These are phyloP conservation scores for Climacium dendroides DNA, from an alignment of 225 moss, liverwort and hornwort species.

Conservation along the genomic window DNA sequence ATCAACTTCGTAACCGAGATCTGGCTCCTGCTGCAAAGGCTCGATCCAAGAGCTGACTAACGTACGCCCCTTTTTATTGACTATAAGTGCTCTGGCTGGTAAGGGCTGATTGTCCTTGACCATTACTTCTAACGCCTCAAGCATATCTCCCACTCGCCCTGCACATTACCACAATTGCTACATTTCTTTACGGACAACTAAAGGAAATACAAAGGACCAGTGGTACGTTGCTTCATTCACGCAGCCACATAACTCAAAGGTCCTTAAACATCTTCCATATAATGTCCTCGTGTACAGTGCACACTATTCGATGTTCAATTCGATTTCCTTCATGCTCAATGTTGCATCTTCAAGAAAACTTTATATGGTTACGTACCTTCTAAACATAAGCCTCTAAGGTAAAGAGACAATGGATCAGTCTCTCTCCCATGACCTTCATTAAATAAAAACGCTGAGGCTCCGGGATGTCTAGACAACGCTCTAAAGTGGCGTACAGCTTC, in stretches of 20 bases:
- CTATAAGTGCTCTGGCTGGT: constrained; percentile 65
- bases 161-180: background rate
- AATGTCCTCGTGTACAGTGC: background rate
- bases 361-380: constrained; percentile 38
- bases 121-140: constrained; percentile 78
- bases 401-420: constrained; percentile 77
- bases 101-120: constrained; percentile 63
- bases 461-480: constrained; percentile 58
- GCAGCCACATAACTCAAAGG: background rate
- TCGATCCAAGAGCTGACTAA: constrained; percentile 97
- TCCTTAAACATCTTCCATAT: background rate
- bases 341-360: background rate
- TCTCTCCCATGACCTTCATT: constrained; percentile 53
- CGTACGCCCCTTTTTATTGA: constrained; percentile 80
- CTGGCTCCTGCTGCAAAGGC: constrained; percentile 82
- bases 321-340: background rate
- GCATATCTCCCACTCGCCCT: constrained; percentile 71
- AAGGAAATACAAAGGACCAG: background rate
- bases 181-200: background rate
- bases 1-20: constrained; percentile 86
- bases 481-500: constrained; percentile 95
- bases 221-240: background rate
- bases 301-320: background rate
- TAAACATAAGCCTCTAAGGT: constrained; percentile 71
- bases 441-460: constrained; percentile 41